Evolutionary conservation across 2,329 filamentous ascomycete species (phyloP).

Genomic region (Tolypocladium ophioglossoides): DNA sequence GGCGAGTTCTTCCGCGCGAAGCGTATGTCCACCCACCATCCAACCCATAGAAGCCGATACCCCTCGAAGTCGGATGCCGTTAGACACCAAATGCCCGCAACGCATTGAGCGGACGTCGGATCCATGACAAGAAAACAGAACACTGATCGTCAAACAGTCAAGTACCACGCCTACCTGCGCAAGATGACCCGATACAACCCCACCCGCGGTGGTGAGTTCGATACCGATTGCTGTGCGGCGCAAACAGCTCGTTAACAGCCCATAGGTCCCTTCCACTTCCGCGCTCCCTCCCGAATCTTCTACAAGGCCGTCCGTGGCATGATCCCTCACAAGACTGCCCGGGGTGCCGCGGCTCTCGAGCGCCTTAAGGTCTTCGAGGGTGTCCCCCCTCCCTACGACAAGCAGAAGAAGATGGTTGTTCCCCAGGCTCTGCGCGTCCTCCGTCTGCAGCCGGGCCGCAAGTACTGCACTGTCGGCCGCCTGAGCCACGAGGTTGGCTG

Average conservation of each 20-base stretch:
- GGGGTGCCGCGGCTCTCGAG: conserved; percentile 92
- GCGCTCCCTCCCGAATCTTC: conserved; percentile 97
- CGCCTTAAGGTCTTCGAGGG: conserved; percentile 99
- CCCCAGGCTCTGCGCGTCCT: conserved; percentile 96
- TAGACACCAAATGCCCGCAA: background rate
- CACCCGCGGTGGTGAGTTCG: conserved; percentile 79
- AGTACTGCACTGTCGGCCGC: conserved; percentile 99
- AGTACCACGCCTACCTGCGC: conserved; percentile 99
- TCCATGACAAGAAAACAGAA: conserved; percentile 6
- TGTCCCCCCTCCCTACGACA: conserved; percentile 97
- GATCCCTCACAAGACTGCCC: conserved; percentile 99
- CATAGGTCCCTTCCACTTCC: conserved; percentile 98
- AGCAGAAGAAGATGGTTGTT: conserved; percentile 99
- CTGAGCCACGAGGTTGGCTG: conserved; percentile 98
- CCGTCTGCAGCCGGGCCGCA: conserved; percentile 95
- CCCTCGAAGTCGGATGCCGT: background rate
- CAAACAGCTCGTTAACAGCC: conserved; percentile 22
- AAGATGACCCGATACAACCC: conserved; percentile 99
- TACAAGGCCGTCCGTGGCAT: conserved; percentile 99
- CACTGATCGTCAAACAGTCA: conserved; percentile 63
- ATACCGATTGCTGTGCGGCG: conserved; percentile 3
- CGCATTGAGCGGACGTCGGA: background rate
- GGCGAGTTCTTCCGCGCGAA: conserved; percentile 99
- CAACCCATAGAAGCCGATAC: conserved; percentile 1
- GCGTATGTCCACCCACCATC: conserved; percentile 60